Percentiles rank a stretch among this genome's conserved stretches.
Conservation (phyloP, 2,329 filamentous ascomycete genomes). For the Teratosphaeria gauchensis region DNA sequence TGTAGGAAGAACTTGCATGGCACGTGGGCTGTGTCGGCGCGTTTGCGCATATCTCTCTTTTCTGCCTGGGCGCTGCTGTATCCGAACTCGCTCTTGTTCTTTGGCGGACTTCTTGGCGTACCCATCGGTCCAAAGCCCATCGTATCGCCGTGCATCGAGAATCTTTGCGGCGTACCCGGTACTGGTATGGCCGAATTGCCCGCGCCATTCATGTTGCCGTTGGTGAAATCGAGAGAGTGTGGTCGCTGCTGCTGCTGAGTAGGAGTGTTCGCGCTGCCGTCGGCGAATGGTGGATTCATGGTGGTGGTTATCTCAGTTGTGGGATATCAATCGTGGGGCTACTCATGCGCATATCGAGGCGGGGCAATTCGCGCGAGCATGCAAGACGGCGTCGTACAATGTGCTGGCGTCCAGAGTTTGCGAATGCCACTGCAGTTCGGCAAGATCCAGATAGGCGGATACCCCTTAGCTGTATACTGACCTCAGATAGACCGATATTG, state of each 20-base stretch:
- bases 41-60: conserved; percentile 12
- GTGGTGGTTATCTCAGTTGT: not conserved
- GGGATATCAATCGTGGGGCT: not conserved
- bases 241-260: not conserved
- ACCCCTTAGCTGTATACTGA: not conserved
- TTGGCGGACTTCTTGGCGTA: conserved; percentile 37
- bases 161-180: conserved; percentile 13
- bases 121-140: conserved; percentile 15
- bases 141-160: conserved; percentile 10
- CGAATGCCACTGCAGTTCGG: no score
- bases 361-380: not conserved
- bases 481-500: not conserved
- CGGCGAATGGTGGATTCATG: not conserved
- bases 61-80: not conserved
- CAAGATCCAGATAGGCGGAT: no score
- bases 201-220: not conserved
- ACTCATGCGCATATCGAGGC: not conserved
- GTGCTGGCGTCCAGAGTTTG: not conserved
- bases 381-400: not conserved
- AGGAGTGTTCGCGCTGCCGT: not conserved
- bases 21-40: conserved; percentile 82
- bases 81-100: conserved; percentile 36
- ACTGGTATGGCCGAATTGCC: conserved; percentile 14
- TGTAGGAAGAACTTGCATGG: conserved; percentile 99
- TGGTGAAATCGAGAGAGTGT: conserved; percentile 3